phyloP scores from a whole-genome alignment of 2,329 filamentous ascomycete species.

The Botrytis byssoidea region DNA sequence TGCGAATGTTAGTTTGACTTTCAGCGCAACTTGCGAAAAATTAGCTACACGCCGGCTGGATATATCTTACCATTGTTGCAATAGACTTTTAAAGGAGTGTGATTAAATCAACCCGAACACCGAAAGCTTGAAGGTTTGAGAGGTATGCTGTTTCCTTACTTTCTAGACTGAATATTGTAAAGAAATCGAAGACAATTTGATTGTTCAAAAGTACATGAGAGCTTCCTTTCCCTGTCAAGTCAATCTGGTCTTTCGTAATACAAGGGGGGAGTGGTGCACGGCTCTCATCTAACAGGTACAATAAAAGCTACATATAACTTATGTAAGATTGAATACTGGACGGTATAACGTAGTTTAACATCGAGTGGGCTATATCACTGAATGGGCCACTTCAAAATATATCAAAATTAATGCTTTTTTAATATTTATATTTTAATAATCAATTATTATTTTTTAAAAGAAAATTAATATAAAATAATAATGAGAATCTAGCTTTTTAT shows the following conservation, averaged over 20 bases:
- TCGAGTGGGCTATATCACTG: too few relatives aligned
- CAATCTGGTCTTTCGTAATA: slow-evolving; percentile 21
- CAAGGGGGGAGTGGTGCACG: neutral
- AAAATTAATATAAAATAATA: too few relatives aligned
- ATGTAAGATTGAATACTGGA: neutral
- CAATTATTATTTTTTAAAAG: too few relatives aligned
- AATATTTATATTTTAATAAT: too few relatives aligned
- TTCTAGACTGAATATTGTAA: neutral
- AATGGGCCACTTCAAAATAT: too few relatives aligned
- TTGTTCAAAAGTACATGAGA: slow-evolving; percentile 5
- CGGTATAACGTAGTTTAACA: too few relatives aligned
- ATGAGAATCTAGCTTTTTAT: too few relatives aligned
- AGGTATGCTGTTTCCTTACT: neutral
- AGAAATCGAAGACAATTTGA: slow-evolving; percentile 4
- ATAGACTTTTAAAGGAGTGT: slow-evolving; percentile 34
- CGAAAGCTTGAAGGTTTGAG: neutral
- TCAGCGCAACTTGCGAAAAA: neutral
- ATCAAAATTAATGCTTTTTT: too few relatives aligned
- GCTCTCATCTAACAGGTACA: neutral
- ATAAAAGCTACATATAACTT: neutral
- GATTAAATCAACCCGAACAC: slow-evolving; percentile 25
- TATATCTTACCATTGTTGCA: slow-evolving; percentile 39
- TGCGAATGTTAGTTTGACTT: slow-evolving; percentile 42
- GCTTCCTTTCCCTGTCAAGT: slow-evolving; percentile 8
- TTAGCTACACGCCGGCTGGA: neutral